A percentile compares a stretch with the other conserved stretches of the same genome.
These are phyloP conservation scores for Stellera chamaejasme DNA, from an alignment of 345 rosid species.

Conservation along the genomic window DNA sequence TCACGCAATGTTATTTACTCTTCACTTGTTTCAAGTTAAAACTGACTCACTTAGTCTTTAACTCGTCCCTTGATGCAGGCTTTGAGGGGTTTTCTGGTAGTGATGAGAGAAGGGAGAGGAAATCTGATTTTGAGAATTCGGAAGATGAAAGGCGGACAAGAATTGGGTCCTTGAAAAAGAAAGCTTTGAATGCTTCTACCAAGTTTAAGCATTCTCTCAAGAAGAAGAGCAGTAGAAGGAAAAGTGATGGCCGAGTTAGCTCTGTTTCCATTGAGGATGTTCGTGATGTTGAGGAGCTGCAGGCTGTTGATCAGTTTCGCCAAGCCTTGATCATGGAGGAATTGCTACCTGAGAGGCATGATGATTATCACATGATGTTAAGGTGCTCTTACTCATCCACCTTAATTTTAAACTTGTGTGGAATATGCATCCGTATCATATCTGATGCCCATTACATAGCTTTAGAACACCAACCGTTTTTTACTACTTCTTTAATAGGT, in stretches of 20 bases:
- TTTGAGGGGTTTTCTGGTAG: slow-evolving; percentile 88
- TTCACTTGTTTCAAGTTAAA: slow-evolving; percentile 5
- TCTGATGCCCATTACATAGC: too few relatives aligned
- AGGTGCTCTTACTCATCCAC: slow-evolving; percentile 30
- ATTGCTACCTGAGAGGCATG: slow-evolving; percentile 58
- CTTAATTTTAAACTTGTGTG: too few relatives aligned
- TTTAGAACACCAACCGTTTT: too few relatives aligned
- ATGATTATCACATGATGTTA: slow-evolving; percentile 95
- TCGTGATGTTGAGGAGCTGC: slow-evolving; percentile 80
- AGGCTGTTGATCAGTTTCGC: slow-evolving; percentile 82
- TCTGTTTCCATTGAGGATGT: slow-evolving; percentile 99
- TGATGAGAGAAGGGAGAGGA: slow-evolving; percentile 92
- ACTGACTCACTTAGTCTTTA: neutral
- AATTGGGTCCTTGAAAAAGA: slow-evolving; percentile 89
- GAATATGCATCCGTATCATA: too few relatives aligned
- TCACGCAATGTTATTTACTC: slow-evolving; percentile 5
- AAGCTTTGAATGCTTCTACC: slow-evolving; percentile 84
- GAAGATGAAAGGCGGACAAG: slow-evolving; percentile 98
- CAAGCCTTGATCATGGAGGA: slow-evolving; percentile 85
- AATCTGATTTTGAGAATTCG: slow-evolving; percentile 92
- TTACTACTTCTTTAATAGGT: too few relatives aligned
- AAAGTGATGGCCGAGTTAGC: slow-evolving; percentile 81
- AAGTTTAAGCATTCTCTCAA: slow-evolving; percentile 87
- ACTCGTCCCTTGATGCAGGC: slow-evolving; percentile 36
- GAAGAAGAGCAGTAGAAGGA: slow-evolving; percentile 78